These are phyloP conservation scores for Mycena maculata DNA, from an alignment of 768 basidiomycete genomes.

Conservation along the genomic window DNA sequence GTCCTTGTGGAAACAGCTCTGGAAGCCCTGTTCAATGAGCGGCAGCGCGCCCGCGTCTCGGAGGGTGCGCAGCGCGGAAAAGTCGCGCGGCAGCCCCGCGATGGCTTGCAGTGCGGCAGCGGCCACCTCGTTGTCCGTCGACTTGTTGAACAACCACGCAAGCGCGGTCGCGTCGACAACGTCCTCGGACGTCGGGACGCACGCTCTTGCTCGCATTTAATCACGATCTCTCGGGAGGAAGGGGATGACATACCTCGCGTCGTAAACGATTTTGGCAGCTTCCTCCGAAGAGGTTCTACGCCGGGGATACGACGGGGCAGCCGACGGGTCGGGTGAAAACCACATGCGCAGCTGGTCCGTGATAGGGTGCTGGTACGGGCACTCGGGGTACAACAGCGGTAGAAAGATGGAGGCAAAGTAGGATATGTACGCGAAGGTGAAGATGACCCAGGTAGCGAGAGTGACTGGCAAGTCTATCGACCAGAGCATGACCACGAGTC, in stretches of 20 bases:
- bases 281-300: neutral
- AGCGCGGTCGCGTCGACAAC: conserved; percentile 50
- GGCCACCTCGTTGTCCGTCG: conserved; percentile 47
- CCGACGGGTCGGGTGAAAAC: conserved; percentile 11
- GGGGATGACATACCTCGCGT: conserved; percentile 21
- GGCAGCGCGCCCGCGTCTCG: conserved; percentile 49
- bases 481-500: conserved; percentile 56
- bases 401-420: conserved; percentile 53
- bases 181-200: conserved; percentile 40
- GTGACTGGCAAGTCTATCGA: conserved; percentile 48
- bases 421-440: conserved; percentile 49
- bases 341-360: conserved; percentile 48
- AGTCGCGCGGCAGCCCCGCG: conserved; percentile 52
- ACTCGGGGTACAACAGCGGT: conserved; percentile 53
- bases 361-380: conserved; percentile 56
- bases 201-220: neutral
- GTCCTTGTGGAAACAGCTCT: conserved; percentile 53
- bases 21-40: conserved; percentile 50
- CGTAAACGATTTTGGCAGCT: conserved; percentile 9
- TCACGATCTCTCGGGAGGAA: neutral
- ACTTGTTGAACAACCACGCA: conserved; percentile 52
- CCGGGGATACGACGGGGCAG: conserved; percentile 9
- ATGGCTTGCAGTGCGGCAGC: conserved; percentile 50
- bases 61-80: conserved; percentile 50
- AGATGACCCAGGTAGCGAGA: conserved; percentile 48